Evolutionary conservation across 805 yeast species (phyloP), one percentile per base, ranked within the genome.

Genomic region (Metschnikowia anglica): DNA sequence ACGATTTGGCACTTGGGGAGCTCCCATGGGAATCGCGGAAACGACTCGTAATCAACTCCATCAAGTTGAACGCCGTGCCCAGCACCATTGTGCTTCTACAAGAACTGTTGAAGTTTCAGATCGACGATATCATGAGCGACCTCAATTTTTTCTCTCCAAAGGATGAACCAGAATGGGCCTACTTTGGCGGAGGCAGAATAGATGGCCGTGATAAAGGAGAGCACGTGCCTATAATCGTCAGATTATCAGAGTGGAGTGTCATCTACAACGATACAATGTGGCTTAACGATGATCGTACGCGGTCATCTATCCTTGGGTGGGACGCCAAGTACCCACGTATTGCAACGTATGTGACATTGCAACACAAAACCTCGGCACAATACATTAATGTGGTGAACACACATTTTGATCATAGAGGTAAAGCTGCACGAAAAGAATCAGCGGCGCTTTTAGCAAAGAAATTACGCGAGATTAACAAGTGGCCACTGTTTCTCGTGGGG

Each of bases 401-500:
- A 11, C 58, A 54, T 24, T 51, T 54, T 21, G 58, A 55, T 43
- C 59, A 54, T 20, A 32, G 38, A 34, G 59, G 58, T 18, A 7
- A 17, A 2, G 26, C 17, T 11, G 44, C 59, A 3, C 40, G 52
- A 3, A n/a, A 25, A 10, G 47, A 47, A 25, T 34, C 51, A 12
- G 55, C 54, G 7, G 11, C 17, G 20, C 29, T 48, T 18, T 28
- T 55, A 12, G 20, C 38, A 30, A 23, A 16, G 8, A 37, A 37
- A 20, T 46, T 52, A 50, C 23, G 27, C 13, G 12, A 20, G 10
- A 25, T 48, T 32, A 56, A 57, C 45, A 29, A 39, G 17, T 64
- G 70, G 68, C 68, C 68, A 18, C 58, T 65, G 39, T 56, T 64
- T 33, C 39, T 64, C 28, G 32, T 53, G 34, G 68, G 68, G 18